These are phyloP conservation scores for Amanita rubescens DNA, from an alignment of 768 basidiomycete species.

Conservation along the genomic window DNA sequence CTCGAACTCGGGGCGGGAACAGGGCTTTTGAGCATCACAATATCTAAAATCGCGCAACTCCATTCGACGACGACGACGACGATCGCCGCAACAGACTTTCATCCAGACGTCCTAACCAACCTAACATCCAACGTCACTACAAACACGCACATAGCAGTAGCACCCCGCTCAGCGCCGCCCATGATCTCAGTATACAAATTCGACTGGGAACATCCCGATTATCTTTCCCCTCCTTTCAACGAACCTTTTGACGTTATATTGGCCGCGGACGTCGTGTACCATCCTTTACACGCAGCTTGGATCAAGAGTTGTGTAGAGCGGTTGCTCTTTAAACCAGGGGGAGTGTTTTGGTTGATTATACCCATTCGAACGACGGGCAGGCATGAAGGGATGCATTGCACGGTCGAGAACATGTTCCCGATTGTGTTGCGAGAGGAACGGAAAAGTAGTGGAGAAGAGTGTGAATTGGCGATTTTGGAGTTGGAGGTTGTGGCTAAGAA, in stretches of 20 bases:
- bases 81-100: conserved; percentile 72
- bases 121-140: conserved; percentile 49
- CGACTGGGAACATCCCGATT: conserved; percentile 55
- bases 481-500: conserved; percentile 40
- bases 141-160: conserved; percentile 29
- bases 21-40: conserved; percentile 69
- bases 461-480: conserved; percentile 37
- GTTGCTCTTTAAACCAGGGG: conserved; percentile 37
- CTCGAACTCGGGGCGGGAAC: conserved; percentile 87
- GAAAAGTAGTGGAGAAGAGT: not conserved
- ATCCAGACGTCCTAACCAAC: conserved; percentile 68
- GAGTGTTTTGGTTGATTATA: conserved; percentile 69
- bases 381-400: conserved; percentile 49
- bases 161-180: no score
- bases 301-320: conserved; percentile 54
- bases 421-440: not conserved
- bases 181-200: conserved; percentile 35
- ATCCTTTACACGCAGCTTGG: conserved; percentile 61
- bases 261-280: conserved; percentile 77
- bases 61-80: conserved; percentile 15
- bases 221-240: conserved; percentile 24
- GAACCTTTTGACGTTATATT: conserved; percentile 59
- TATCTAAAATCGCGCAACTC: conserved; percentile 32
- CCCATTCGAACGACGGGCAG: conserved; percentile 59
- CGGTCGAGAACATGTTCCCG: conserved; percentile 51